Evolutionary conservation across 208 protist genomes (phyloP).

Genomic region (Crithidia expoeki): DNA sequence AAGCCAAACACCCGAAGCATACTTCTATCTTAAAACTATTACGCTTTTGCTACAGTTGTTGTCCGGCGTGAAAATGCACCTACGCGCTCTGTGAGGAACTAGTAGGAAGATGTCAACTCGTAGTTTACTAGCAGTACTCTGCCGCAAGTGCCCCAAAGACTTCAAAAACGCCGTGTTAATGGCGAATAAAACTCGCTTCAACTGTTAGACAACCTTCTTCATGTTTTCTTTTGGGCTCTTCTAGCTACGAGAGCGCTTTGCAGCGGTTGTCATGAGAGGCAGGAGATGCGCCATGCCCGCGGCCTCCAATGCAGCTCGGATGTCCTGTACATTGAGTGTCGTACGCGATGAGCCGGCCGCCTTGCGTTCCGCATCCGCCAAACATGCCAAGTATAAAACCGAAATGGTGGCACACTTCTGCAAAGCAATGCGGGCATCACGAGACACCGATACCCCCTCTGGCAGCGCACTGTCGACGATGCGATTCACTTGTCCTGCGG

Average conservation of each 20-base stretch:
- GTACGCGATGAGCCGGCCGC: slow-evolving; percentile 46
- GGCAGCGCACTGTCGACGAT: slow-evolving; percentile 60
- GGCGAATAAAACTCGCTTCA: background rate
- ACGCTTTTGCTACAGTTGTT: too few relatives aligned
- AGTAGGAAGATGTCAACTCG: too few relatives aligned
- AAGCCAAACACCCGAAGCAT: background rate
- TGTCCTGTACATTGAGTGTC: slow-evolving; percentile 70
- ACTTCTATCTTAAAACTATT: background rate
- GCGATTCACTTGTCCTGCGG: slow-evolving; percentile 77
- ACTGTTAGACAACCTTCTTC: background rate
- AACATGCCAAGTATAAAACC: slow-evolving; percentile 71
- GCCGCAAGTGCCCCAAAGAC: too few relatives aligned
- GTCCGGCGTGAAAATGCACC: too few relatives aligned
- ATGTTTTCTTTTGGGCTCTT: too few relatives aligned
- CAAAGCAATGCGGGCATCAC: slow-evolving; percentile 70
- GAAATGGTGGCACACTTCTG: slow-evolving; percentile 80
- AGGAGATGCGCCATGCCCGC: slow-evolving; percentile 77
- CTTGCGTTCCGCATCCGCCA: slow-evolving; percentile 70
- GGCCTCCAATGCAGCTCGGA: slow-evolving; percentile 62
- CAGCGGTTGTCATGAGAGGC: slow-evolving; percentile 48
- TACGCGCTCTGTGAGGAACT: too few relatives aligned
- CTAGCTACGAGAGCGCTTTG: slow-evolving; percentile 55
- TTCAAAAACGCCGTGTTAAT: background rate
- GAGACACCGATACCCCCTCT: slow-evolving; percentile 65
- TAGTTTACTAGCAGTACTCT: too few relatives aligned